A percentile compares a stretch with the other conserved stretches of the same genome.
These are phyloP conservation scores for Podospora australis DNA, from an alignment of 495 filamentous ascomycete species.

Conservation along the genomic window DNA sequence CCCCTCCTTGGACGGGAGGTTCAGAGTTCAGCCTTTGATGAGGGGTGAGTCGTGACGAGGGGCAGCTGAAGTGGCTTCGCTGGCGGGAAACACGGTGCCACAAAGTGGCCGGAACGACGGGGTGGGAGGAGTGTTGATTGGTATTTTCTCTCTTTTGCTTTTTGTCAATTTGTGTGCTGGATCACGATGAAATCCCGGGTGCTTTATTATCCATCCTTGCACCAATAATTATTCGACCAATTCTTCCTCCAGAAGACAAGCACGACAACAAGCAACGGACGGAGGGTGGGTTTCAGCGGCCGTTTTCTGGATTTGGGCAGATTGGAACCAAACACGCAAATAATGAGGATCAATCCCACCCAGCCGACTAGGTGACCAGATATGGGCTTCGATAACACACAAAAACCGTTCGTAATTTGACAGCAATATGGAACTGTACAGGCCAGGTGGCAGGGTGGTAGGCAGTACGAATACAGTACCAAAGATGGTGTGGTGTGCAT, in stretches of 20 bases:
- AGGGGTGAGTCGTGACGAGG: not conserved
- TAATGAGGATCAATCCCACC: conserved; percentile 8
- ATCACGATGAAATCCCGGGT: conserved; percentile 11
- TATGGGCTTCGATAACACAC: conserved; percentile 1
- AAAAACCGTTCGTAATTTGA: conserved; percentile 12
- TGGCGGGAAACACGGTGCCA: not conserved
- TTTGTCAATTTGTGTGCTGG: too few relatives aligned
- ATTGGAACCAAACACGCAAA: conserved; percentile 1
- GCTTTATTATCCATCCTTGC: conserved; percentile 1
- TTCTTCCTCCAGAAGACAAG: too few relatives aligned
- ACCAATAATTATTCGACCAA: too few relatives aligned
- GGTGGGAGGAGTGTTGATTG: not conserved
- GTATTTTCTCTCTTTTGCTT: conserved; percentile 4
- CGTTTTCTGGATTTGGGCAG: conserved; percentile 3
- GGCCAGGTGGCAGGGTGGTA: conserved; percentile 3
- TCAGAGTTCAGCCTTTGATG: not conserved
- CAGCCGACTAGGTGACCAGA: conserved; percentile 8
- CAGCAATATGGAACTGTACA: not conserved
- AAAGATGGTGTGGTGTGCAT: not conserved
- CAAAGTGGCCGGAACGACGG: not conserved
- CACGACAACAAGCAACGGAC: too few relatives aligned
- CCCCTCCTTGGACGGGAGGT: conserved; percentile 10
- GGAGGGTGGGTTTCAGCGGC: not conserved
- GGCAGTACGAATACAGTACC: too few relatives aligned
- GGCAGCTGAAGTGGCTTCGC: too few relatives aligned